Conservation (phyloP, 495 filamentous ascomycete species). For the Penicillium samsonianum region DNA sequence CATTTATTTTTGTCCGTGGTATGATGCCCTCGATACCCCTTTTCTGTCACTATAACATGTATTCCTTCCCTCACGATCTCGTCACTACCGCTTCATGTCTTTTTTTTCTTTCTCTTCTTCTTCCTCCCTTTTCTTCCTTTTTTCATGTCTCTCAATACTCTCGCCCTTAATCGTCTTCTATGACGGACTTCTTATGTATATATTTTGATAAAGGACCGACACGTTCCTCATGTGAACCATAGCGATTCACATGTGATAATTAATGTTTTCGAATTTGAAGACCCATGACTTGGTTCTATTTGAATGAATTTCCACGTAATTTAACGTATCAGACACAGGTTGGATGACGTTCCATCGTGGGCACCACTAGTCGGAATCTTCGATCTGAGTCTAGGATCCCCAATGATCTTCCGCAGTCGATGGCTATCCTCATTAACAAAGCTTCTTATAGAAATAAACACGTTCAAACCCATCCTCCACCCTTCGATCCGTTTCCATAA, state of each 20-base stretch:
- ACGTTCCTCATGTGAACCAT: conserved; percentile 4
- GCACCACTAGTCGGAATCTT: too few species aligned
- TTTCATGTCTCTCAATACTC: background rate
- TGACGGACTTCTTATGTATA: conserved; percentile 17
- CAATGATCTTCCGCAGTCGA: background rate
- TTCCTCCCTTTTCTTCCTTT: background rate
- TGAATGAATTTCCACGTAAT: background rate
- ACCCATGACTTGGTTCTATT: background rate
- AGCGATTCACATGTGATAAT: conserved; percentile 14
- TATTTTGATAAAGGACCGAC: conserved; percentile 9
- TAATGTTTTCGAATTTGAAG: conserved; percentile 3
- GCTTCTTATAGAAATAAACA: conserved; percentile 31
- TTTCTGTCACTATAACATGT: background rate
- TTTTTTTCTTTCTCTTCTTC: background rate
- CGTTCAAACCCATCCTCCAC: conserved; percentile 36
- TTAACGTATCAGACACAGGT: background rate
- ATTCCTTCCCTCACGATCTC: conserved; percentile 6
- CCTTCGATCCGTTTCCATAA: conserved; percentile 31
- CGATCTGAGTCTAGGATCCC: background rate
- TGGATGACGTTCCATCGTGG: background rate
- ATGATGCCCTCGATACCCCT: background rate
- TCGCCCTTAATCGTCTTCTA: conserved; percentile 4
- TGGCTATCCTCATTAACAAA: background rate
- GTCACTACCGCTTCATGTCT: conserved; percentile 3
- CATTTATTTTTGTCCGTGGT: background rate